Base-by-base conservation (phyloP, 768 basidiomycete genomes). In the Boletus reticuloceps region DNA sequence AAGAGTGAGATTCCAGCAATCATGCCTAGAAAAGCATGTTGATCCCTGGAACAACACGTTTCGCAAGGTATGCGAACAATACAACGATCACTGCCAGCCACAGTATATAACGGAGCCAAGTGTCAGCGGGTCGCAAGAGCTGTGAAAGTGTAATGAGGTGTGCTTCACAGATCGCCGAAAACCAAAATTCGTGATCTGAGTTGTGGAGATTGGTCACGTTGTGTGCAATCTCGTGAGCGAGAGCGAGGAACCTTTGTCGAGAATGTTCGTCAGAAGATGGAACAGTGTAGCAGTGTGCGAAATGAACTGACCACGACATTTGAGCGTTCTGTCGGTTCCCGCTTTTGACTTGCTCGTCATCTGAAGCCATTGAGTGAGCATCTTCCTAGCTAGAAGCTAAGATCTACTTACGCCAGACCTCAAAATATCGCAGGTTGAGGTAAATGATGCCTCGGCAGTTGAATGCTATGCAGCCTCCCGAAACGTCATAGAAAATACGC, bases 211-310 rank as follows among this genome's bases (percentile, higher is more conserved):
- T 78, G 5, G 91, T 86, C 1, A 95, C 72, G 63, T 95, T 96
- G 70, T 96, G 94, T 9, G 90, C 90, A 58, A 92, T 89, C 64
- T 92, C 92, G 66, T 95, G 94, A 0, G 94, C 93, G 13, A 95
- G 76, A 1, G 87, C 85, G 63, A 94, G 89, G 69, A 86, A 98
- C 88, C 88, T 55, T 22, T 17, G 3, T 10, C 3, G 27, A 27
- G 4, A 51, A 29, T 36, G 16, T 27, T 10, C 20, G 9, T 40
- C 32, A 43, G 22, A 43, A 8, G 11, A 16, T 4, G 17, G 27
- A 31, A 27, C 3, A 8, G 2, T 4, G 9, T 16, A 6, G 14
- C 22, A 37, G 25, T 10, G 19, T 22, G 27, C 7, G 2, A 22
- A 19, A n/a, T 29, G 4, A 36, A 32, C 37, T 1, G 1, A 53